Conservation (phyloP, 805 yeast genomes). For the Myxozyma sirexii region DNA sequence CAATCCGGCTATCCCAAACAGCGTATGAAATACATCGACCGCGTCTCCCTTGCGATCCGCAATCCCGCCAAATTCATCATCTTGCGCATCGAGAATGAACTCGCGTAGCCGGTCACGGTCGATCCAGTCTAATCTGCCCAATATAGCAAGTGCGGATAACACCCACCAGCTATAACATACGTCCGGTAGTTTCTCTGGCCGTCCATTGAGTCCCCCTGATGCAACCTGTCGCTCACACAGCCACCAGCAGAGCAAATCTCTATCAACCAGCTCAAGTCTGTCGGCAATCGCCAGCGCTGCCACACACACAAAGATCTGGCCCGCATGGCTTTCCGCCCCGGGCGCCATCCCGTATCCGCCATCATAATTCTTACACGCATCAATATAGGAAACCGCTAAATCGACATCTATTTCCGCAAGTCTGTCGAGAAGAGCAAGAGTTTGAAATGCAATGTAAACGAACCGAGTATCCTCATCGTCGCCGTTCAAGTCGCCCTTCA, state of each 20-base stretch:
- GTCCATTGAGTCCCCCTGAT: slow-evolving; percentile 91
- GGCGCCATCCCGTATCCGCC: slow-evolving; percentile 95
- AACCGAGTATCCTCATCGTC: slow-evolving; percentile 91
- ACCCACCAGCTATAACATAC: slow-evolving; percentile 97
- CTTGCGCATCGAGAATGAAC: slow-evolving; percentile 75
- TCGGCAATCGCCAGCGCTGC: slow-evolving; percentile 75
- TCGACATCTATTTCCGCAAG: slow-evolving; percentile 54
- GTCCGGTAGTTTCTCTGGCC: slow-evolving; percentile 95
- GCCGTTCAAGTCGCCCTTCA: slow-evolving; percentile 61
- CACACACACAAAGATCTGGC: slow-evolving; percentile 84
- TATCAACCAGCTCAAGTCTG: slow-evolving; percentile 52
- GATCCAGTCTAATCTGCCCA: slow-evolving; percentile 76
- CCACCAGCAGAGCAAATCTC: slow-evolving; percentile 71
- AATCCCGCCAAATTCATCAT: slow-evolving; percentile 73
- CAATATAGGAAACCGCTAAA: slow-evolving; percentile 66
- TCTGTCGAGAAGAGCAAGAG: slow-evolving; percentile 68
- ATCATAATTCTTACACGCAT: slow-evolving; percentile 81
- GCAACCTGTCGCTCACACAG: slow-evolving; percentile 84
- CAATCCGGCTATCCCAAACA: slow-evolving; percentile 86
- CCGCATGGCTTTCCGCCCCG: slow-evolving; percentile 94
- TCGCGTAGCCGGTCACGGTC: slow-evolving; percentile 59
- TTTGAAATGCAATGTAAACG: slow-evolving; percentile 77
- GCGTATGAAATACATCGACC: slow-evolving; percentile 90
- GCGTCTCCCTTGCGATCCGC: slow-evolving; percentile 90
- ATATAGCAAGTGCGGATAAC: slow-evolving; percentile 37